phyloP scores from a whole-genome alignment of 108 stramenopile genomes.

The Nannochloropsis granulata region DNA sequence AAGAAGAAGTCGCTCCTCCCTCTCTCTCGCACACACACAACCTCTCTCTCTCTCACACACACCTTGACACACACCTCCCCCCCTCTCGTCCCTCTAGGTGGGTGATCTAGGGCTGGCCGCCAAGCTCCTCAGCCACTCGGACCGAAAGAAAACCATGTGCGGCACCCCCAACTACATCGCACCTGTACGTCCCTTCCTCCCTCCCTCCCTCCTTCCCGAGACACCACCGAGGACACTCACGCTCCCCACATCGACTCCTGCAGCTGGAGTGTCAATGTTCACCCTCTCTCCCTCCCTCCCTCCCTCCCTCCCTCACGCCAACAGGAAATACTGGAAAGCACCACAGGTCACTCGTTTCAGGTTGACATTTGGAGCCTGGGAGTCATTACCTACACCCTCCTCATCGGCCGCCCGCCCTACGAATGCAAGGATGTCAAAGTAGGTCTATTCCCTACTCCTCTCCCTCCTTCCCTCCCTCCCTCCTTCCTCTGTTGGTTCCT shows the following conservation, averaged over 20 bases:
- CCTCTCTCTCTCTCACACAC: neutral
- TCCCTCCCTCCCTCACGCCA: neutral
- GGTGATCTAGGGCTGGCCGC: slow-evolving; percentile 96
- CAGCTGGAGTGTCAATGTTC: no score
- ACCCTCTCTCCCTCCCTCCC: neutral
- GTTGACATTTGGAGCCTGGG: slow-evolving; percentile 97
- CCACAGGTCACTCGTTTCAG: slow-evolving; percentile 56
- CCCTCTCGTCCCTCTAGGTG: slow-evolving; percentile 22
- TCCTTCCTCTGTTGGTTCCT: neutral
- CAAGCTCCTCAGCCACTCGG: slow-evolving; percentile 55
- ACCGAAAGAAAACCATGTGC: slow-evolving; percentile 88
- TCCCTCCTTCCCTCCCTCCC: neutral
- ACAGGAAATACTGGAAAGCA: slow-evolving; percentile 76
- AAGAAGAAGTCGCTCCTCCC: neutral
- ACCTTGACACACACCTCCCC: slow-evolving; percentile 26
- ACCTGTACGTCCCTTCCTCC: slow-evolving; percentile 31
- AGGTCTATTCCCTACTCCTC: neutral
- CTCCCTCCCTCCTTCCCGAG: neutral
- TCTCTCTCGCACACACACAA: neutral
- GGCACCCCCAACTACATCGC: slow-evolving; percentile 99
- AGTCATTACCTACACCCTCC: slow-evolving; percentile 84
- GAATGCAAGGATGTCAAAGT: slow-evolving; percentile 87
- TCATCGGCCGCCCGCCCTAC: slow-evolving; percentile 94
- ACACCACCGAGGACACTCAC: no score
- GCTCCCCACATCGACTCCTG: no score